Conservation (phyloP, 2,329 filamentous ascomycete genomes). For the Pseudogymnoascus sp. region DNA sequence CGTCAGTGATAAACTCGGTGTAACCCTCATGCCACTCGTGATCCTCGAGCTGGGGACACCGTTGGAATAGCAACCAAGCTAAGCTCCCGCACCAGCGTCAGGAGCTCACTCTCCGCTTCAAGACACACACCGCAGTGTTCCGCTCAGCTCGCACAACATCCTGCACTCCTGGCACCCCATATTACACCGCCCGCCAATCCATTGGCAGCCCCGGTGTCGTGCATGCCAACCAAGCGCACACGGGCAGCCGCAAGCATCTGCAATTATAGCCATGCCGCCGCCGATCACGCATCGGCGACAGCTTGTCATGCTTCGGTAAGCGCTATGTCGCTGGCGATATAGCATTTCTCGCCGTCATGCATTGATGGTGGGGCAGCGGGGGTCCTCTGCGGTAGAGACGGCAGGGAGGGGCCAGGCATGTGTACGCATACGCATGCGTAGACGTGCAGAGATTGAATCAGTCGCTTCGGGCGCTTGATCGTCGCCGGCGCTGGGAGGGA, state of each 20-base stretch:
- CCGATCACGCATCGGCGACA: not conserved
- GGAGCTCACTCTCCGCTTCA: not conserved
- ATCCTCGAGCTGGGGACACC: not conserved
- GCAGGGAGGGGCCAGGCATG: not conserved
- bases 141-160: not conserved
- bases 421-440: not conserved
- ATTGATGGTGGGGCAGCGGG: not conserved
- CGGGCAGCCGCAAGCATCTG: not conserved
- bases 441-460: not conserved
- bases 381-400: not conserved
- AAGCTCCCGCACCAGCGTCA: not conserved
- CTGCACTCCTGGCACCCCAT: not conserved
- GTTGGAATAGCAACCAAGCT: not conserved
- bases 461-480: not conserved
- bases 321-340: not conserved
- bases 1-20: not conserved
- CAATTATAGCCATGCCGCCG: not conserved
- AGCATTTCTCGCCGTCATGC: not conserved
- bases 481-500: not conserved
- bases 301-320: constrained; percentile 1
- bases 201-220: not conserved
- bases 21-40: not conserved
- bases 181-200: not conserved
- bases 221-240: not conserved
- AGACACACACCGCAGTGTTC: not conserved